Conservation (phyloP, 106 monocot genomes). For the Phalaenopsis equestris region DNA sequence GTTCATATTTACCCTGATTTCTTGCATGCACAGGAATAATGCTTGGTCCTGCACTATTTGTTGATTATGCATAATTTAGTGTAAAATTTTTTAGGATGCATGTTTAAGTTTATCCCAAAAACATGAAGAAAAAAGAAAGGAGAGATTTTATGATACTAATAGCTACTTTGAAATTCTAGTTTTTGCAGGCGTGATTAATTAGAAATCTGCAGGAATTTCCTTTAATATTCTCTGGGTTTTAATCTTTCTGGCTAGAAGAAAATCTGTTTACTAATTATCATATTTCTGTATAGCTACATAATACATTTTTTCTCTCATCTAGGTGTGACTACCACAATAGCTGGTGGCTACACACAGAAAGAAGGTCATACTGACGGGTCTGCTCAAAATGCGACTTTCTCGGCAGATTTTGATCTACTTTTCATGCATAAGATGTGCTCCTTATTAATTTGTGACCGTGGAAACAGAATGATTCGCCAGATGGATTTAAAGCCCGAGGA, state of each 20-base stretch:
- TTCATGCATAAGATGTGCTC: slow-evolving; percentile 39
- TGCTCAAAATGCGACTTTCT: slow-evolving; percentile 56
- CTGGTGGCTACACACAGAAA: slow-evolving; percentile 34
- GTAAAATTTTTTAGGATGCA: not conserved
- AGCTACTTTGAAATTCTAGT: not conserved
- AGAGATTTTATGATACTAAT: not conserved
- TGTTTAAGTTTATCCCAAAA: not conserved
- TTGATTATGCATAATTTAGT: too few species aligned
- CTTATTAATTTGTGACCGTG: slow-evolving; percentile 41
- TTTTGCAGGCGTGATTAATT: not conserved
- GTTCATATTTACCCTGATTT: not conserved
- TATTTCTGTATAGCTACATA: not conserved
- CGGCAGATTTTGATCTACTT: slow-evolving; percentile 38
- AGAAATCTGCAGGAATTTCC: not conserved
- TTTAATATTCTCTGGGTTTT: too few species aligned
- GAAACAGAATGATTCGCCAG: slow-evolving; percentile 33
- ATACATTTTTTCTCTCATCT: not conserved
- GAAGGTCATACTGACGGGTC: slow-evolving; percentile 36
- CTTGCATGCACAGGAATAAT: too few species aligned
- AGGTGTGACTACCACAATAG: slow-evolving; percentile 56
- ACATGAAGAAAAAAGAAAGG: not conserved
- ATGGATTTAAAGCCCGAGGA: slow-evolving; percentile 39
- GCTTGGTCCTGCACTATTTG: too few species aligned
- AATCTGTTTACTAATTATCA: not conserved
- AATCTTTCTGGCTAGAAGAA: not conserved